Base-by-base conservation (phyloP, 2,329 filamentous ascomycete species). In the Mariannaea sp. region DNA sequence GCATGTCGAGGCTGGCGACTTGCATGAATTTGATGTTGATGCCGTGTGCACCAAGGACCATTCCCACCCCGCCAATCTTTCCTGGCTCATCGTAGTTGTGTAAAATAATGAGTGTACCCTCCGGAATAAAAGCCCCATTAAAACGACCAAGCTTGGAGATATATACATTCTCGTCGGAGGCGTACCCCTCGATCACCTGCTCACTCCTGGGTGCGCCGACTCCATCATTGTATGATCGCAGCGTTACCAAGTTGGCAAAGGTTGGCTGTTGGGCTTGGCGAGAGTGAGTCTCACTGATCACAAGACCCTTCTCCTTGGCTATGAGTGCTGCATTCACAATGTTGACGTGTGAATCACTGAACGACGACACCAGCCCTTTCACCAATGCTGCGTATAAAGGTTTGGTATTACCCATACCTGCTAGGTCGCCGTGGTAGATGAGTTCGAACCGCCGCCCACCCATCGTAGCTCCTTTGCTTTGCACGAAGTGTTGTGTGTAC, bases 21-120 rank as follows among this genome's bases (percentile, higher is more conserved):
- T 83, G 86, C 90, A 93, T 94, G 68, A 87, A 92, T 39, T 81
- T 82, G 69, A 93, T 90, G 65, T 94, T 94, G 46, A 94, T 84
- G 0, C 83, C 84, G 30, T 87, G 81, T 30, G 78, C 79, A 0
- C 89, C 90, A 20, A 93, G 73, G 45, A 85, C 79, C 53, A 80
- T 85, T 1, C 90, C 90, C 3, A 94, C 89, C 30, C 85, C 84
- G 2, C 90, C 90, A 68, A 94, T 93, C 77, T 92, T 92, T 9
- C 90, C 90, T 0, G 88, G 88, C 58, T 86, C 81, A 66, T 94
- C 89, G 65, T 89, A 92, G 73, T 93, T 93, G 66, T 90, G 83
- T 64, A 90, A 82, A 54, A 93, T 87, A n/a, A 92, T 76, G 53
- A 93, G 70, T 0, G 84, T 90, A 0, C 89, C 89, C 54, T 88